Conservation (phyloP, 2,329 filamentous ascomycete species). For the Colletotrichum filicis region DNA sequence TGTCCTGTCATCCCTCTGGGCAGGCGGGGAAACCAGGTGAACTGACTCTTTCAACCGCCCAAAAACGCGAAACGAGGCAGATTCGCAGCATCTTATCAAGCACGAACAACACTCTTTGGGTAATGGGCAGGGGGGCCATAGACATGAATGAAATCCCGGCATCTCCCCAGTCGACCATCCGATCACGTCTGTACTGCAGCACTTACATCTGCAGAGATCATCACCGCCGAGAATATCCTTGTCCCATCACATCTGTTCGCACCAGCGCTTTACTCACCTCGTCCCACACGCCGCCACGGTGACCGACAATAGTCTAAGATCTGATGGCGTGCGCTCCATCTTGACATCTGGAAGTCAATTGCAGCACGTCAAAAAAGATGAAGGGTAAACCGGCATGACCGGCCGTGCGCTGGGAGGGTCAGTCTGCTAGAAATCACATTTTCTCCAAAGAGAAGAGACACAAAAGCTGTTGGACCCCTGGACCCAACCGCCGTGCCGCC, state of each 20-base stretch:
- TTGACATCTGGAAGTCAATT: background rate
- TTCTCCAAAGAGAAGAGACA: background rate
- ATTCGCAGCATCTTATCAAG: conserved; percentile 13
- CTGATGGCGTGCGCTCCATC: background rate
- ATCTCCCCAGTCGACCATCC: conserved; percentile 1
- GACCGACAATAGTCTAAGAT: background rate
- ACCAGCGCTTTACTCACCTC: background rate
- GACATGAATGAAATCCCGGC: conserved; percentile 17
- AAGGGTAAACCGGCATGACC: background rate
- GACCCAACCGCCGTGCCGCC: conserved; percentile 19
- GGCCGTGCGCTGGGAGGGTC: background rate
- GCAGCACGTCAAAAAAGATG: background rate
- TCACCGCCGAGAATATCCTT: conserved; percentile 28
- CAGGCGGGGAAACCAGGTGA: conserved; percentile 9
- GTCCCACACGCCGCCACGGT: background rate
- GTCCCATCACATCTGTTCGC: conserved; percentile 17
- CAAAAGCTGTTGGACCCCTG: conserved; percentile 18
- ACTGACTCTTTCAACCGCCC: conserved; percentile 11
- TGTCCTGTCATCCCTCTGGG: conserved; percentile 18
- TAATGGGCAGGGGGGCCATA: conserved; percentile 8
- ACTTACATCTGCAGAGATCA: conserved; percentile 30
- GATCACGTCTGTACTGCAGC: conserved; percentile 28
- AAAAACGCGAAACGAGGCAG: conserved; percentile 2
- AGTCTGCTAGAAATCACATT: background rate
- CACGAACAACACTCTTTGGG: background rate